Evolutionary conservation across 2,329 filamentous ascomycete genomes (phyloP).

Genomic region (Xylariales sp.): DNA sequence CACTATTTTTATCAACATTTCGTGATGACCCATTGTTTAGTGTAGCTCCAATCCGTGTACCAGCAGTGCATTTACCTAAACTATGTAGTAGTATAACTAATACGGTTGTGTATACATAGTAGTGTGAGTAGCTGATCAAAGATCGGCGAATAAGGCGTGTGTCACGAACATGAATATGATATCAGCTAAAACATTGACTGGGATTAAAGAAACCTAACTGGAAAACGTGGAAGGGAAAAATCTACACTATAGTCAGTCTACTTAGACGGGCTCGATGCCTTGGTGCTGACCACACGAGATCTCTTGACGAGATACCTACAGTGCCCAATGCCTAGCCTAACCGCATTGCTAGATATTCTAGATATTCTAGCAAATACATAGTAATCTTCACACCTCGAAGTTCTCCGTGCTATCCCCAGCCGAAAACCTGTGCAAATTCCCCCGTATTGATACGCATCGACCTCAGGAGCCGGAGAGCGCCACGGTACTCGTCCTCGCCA

Average conservation of each 20-base stretch:
- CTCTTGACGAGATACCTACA: neutral
- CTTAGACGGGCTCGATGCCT: neutral
- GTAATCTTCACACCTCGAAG: neutral
- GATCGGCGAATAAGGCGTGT: constrained; percentile 23
- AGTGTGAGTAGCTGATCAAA: constrained; percentile 15
- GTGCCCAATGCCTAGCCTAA: too few relatives aligned
- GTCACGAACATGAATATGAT: neutral
- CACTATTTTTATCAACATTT: constrained; percentile 32
- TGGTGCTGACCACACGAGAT: neutral
- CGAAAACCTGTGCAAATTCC: constrained; percentile 33
- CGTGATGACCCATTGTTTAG: neutral
- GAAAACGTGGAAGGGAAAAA: neutral
- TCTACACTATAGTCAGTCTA: too few relatives aligned
- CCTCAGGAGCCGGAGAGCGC: constrained; percentile 22
- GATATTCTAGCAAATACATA: neutral
- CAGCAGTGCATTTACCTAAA: neutral
- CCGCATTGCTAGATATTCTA: too few relatives aligned
- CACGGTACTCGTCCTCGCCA: constrained; percentile 25
- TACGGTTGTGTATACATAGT: too few relatives aligned
- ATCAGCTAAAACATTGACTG: constrained; percentile 1
- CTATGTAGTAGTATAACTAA: too few relatives aligned
- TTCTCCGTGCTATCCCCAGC: constrained; percentile 12
- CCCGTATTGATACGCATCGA: constrained; percentile 32
- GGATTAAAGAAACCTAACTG: neutral
- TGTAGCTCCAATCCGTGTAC: neutral